These are phyloP conservation scores for Cardamine chenopodiifolia DNA, from an alignment of 345 rosid genomes.

Conservation along the genomic window DNA sequence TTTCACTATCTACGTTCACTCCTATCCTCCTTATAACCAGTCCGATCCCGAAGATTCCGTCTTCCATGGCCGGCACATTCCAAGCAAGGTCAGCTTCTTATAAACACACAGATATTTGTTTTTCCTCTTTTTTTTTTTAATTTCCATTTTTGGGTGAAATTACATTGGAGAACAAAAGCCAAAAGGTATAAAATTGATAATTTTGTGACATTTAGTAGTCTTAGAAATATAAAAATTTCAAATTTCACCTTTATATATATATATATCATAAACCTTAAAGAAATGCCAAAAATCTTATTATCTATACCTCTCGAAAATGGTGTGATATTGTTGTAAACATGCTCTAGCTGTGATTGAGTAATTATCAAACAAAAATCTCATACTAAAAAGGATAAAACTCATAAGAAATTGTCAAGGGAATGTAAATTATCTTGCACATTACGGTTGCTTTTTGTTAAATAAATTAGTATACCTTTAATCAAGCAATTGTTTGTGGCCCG, in stretches of 20 bases:
- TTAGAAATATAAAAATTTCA: background rate
- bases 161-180: background rate
- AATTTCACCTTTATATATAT: background rate
- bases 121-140: background rate
- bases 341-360: conserved; percentile 24
- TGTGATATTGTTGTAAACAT: conserved; percentile 15
- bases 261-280: background rate
- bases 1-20: conserved; percentile 71
- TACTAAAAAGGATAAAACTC: background rate
- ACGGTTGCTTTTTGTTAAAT: conserved; percentile 27
- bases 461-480: background rate
- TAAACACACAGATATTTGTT: background rate
- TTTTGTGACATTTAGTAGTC: background rate
- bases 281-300: background rate
- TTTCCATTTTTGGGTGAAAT: background rate
- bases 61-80: conserved; percentile 67
- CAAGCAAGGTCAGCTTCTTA: conserved; percentile 66
- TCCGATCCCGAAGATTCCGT: conserved; percentile 54
- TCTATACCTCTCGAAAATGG: background rate
- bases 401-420: conserved; percentile 21
- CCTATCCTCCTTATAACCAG: conserved; percentile 56
- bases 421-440: conserved; percentile 30
- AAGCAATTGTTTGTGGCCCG: conserved; percentile 29
- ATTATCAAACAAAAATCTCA: background rate
- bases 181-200: too few species aligned